Conservation (phyloP, 2,329 filamentous ascomycete species). For the Herpotrichia juniperi region DNA sequence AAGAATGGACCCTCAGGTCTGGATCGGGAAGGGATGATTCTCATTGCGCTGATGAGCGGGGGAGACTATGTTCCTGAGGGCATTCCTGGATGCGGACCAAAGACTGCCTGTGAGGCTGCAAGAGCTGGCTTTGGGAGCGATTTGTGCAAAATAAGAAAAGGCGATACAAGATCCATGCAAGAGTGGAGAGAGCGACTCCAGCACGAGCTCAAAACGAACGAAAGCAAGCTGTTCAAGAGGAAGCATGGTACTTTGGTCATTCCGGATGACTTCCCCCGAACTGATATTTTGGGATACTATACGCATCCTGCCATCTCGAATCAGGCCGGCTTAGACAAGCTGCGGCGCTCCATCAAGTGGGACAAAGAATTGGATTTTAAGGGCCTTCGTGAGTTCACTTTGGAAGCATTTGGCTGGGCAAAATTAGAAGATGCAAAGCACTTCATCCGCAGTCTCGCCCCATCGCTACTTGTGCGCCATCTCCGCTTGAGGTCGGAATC, state of each 20-base stretch:
- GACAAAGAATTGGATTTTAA: slow-evolving; percentile 67
- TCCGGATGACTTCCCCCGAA: slow-evolving; percentile 80
- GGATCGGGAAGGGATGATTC: slow-evolving; percentile 86
- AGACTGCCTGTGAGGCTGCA: slow-evolving; percentile 87
- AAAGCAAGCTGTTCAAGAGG: slow-evolving; percentile 77
- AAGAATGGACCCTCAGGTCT: slow-evolving; percentile 64
- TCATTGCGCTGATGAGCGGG: slow-evolving; percentile 93
- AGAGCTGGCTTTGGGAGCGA: slow-evolving; percentile 83
- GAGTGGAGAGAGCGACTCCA: slow-evolving; percentile 75
- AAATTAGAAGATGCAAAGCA: slow-evolving; percentile 80
- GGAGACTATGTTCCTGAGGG: slow-evolving; percentile 93
- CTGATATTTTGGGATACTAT: slow-evolving; percentile 83
- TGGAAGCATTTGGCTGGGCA: slow-evolving; percentile 86
- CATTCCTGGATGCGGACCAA: slow-evolving; percentile 84
- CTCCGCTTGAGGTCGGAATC: slow-evolving; percentile 48
- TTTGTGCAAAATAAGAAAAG: slow-evolving; percentile 68
- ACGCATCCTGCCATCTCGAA: slow-evolving; percentile 83
- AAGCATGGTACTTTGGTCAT: slow-evolving; percentile 77
- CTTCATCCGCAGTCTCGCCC: slow-evolving; percentile 79
- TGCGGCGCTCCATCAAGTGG: slow-evolving; percentile 65
- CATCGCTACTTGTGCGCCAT: slow-evolving; percentile 72
- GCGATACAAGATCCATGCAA: slow-evolving; percentile 64
- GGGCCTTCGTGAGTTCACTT: slow-evolving; percentile 74
- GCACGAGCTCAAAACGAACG: slow-evolving; percentile 82
- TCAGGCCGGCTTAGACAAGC: slow-evolving; percentile 58